A percentile compares a stretch with the other conserved stretches of the same genome.
These are phyloP conservation scores for Coleophoma crateriformis DNA, from an alignment of 2,329 filamentous ascomycete genomes.

Conservation along the genomic window DNA sequence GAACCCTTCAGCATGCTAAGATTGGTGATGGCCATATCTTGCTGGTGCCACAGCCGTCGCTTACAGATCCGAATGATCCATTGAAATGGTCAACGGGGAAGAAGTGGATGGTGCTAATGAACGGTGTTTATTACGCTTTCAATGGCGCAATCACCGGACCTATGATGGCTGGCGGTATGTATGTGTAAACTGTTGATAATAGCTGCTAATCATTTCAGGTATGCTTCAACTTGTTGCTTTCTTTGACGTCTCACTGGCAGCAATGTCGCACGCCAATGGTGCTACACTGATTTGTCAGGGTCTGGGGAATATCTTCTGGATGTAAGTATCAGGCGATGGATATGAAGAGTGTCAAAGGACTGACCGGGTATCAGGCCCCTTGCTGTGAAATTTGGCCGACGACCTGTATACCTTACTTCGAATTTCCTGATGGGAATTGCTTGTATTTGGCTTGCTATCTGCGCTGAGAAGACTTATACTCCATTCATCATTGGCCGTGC, in stretches of 20 bases:
- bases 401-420: constrained; percentile 10
- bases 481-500: constrained; percentile 10
- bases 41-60: neutral
- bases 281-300: constrained; percentile 9
- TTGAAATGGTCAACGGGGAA: neutral
- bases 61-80: neutral
- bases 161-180: constrained; percentile 13
- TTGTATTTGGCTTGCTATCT: constrained; percentile 11
- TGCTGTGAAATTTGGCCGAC: constrained; percentile 10
- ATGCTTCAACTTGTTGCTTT: constrained; percentile 9
- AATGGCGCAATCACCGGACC: constrained; percentile 5
- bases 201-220: constrained; percentile 1
- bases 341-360: neutral
- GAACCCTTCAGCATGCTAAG: constrained; percentile 5
- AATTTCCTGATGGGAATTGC: constrained; percentile 8
- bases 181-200: neutral
- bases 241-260: constrained; percentile 5
- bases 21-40: neutral
- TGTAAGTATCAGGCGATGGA: constrained; percentile 1
- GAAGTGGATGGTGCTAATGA: neutral
- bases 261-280: constrained; percentile 8
- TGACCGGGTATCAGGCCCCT: constrained; percentile 9
- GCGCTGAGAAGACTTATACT: constrained; percentile 6
- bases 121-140: constrained; percentile 7
- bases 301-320: constrained; percentile 9